A percentile compares a stretch with the other conserved stretches of the same genome.
These are phyloP conservation scores for Cornus suecica DNA, from an alignment of 148 eudicot genomes.

Conservation along the genomic window DNA sequence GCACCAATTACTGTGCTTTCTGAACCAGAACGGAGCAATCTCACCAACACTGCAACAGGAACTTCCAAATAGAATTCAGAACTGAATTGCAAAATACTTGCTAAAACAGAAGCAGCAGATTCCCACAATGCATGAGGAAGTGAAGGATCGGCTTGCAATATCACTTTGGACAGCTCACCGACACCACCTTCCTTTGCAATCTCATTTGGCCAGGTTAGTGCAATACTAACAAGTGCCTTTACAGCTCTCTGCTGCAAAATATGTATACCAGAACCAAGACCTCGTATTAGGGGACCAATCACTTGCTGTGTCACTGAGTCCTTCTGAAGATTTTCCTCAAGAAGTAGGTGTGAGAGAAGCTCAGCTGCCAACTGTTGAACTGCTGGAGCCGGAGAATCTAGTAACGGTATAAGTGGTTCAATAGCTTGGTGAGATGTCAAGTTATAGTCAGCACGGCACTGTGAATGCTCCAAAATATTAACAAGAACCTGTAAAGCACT, in stretches of 20 bases:
- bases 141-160: constrained; percentile 78
- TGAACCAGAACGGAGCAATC: constrained; percentile 86
- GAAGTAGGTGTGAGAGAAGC: constrained; percentile 76
- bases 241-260: constrained; percentile 89
- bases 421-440: constrained; percentile 82
- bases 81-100: constrained; percentile 89
- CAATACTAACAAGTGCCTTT: constrained; percentile 80
- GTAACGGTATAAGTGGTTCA: constrained; percentile 82
- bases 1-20: constrained; percentile 85
- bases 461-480: constrained; percentile 85
- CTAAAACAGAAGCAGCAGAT: constrained; percentile 75
- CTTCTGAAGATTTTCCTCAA: constrained; percentile 86
- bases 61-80: constrained; percentile 96
- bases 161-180: constrained; percentile 77
- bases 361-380: constrained; percentile 95
- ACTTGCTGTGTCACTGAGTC: constrained; percentile 75
- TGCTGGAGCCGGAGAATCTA: constrained; percentile 73
- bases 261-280: constrained; percentile 78
- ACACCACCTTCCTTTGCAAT: constrained; percentile 98
- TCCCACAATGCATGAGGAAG: constrained; percentile 97
- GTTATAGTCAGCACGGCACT: constrained; percentile 68
- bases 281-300: constrained; percentile 78
- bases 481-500: constrained; percentile 93
- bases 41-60: constrained; percentile 87
- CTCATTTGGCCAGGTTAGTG: constrained; percentile 90